Percentiles rank a stretch among this genome's conserved stretches.
Evolutionary conservation across 2,329 filamentous ascomycete genomes (phyloP).

Genomic region (Calonectria honghensis): DNA sequence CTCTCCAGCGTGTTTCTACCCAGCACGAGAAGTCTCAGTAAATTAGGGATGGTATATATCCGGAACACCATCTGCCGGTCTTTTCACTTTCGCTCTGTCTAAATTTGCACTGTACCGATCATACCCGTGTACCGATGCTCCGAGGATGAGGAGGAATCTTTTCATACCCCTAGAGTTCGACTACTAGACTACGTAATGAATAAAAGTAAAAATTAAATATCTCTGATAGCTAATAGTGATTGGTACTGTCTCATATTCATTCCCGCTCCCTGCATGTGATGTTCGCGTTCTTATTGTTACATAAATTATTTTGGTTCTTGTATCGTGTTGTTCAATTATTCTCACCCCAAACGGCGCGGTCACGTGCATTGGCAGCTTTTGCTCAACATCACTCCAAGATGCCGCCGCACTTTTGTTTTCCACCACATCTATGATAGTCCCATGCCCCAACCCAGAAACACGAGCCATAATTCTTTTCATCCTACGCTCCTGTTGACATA

Average conservation of each 20-base stretch:
- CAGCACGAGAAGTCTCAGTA: slow-evolving; percentile 93
- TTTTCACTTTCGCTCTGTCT: slow-evolving; percentile 63
- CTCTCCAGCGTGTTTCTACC: slow-evolving; percentile 90
- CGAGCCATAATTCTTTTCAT: background rate
- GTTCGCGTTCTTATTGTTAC: too few species aligned
- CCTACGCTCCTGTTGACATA: background rate
- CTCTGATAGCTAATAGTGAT: slow-evolving; percentile 26
- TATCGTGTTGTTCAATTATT: background rate
- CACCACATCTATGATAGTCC: background rate
- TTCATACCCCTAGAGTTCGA: slow-evolving; percentile 63
- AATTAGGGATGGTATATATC: slow-evolving; percentile 63
- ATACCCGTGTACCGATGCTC: slow-evolving; percentile 59
- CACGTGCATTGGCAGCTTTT: background rate
- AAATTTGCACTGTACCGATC: slow-evolving; percentile 64
- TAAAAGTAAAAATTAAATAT: slow-evolving; percentile 63
- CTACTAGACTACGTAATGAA: slow-evolving; percentile 66
- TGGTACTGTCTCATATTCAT: background rate
- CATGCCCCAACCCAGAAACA: background rate
- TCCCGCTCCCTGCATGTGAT: too few species aligned
- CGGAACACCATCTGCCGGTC: slow-evolving; percentile 60
- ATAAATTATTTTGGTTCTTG: too few species aligned
- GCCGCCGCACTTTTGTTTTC: background rate
- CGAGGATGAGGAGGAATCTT: slow-evolving; percentile 60
- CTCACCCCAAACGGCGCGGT: background rate
- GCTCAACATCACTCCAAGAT: background rate